Evolutionary conservation across 371 early-diverging fungal genomes (phyloP).

Genomic region (Synchytrium microbalum): DNA sequence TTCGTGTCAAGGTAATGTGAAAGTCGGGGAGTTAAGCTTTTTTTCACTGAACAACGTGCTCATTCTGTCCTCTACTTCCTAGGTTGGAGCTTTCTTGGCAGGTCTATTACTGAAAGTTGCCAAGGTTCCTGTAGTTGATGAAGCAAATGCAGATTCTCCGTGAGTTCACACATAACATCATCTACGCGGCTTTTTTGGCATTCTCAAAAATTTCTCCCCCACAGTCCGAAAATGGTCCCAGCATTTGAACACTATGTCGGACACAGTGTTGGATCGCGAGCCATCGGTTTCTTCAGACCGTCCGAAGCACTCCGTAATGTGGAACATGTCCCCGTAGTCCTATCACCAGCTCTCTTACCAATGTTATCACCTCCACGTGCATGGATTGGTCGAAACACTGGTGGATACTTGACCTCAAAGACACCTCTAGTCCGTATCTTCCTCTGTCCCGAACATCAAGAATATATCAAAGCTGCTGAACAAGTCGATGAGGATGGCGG

Average conservation of each 20-base stretch:
- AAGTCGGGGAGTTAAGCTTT: too few species aligned
- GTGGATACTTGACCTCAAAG: constrained; percentile 80
- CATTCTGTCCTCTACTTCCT: too few species aligned
- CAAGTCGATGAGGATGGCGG: constrained; percentile 38
- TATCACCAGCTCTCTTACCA: constrained; percentile 46
- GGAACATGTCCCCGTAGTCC: neutral
- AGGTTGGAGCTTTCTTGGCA: constrained; percentile 53
- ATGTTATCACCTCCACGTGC: constrained; percentile 93
- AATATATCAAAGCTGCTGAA: constrained; percentile 75
- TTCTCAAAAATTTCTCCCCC: too few species aligned
- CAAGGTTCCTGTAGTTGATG: constrained; percentile 48
- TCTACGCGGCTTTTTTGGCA: too few species aligned
- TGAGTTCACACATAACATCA: too few species aligned
- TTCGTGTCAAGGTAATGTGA: constrained; percentile 19
- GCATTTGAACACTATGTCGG: constrained; percentile 78
- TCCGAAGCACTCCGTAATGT: neutral
- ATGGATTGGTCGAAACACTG: constrained; percentile 82
- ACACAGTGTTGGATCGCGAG: constrained; percentile 32
- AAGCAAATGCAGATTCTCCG: neutral
- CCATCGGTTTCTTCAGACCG: neutral
- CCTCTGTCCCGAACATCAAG: constrained; percentile 58
- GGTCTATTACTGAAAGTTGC: constrained; percentile 68
- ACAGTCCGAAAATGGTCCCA: constrained; percentile 41
- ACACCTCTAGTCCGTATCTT: constrained; percentile 64
- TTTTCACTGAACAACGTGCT: too few species aligned